These are phyloP conservation scores for Calcarisporium arbuscula DNA, from an alignment of 2,329 filamentous ascomycete species.

Conservation along the genomic window DNA sequence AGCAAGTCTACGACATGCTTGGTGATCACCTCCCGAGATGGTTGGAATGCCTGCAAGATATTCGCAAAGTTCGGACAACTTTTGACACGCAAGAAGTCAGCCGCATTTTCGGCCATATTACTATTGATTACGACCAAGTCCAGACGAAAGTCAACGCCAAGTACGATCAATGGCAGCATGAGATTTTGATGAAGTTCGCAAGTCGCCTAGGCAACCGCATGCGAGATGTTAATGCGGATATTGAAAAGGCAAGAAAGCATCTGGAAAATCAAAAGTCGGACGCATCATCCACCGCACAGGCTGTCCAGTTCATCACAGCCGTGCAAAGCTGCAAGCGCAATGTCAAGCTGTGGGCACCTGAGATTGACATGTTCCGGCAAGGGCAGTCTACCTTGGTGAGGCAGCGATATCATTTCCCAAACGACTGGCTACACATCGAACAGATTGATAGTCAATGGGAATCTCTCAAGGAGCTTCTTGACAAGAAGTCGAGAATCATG, in stretches of 20 bases:
- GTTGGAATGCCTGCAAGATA: constrained; percentile 94
- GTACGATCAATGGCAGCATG: constrained; percentile 99
- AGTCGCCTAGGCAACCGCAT: constrained; percentile 81
- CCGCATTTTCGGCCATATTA: constrained; percentile 86
- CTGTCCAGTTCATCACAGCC: constrained; percentile 96
- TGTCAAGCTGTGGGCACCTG: constrained; percentile 88
- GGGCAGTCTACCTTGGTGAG: constrained; percentile 87
- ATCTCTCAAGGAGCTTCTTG: constrained; percentile 83
- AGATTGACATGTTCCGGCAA: constrained; percentile 92
- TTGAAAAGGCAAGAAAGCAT: constrained; percentile 83
- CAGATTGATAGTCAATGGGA: constrained; percentile 97
- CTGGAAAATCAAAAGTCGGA: constrained; percentile 89
- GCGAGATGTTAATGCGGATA: constrained; percentile 85
- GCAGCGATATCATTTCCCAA: constrained; percentile 88
- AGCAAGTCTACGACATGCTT: constrained; percentile 87
- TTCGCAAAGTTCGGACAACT: constrained; percentile 87
- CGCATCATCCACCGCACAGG: constrained; percentile 90
- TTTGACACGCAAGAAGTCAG: constrained; percentile 97
- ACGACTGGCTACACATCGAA: constrained; percentile 91
- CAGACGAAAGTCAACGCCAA: constrained; percentile 98
- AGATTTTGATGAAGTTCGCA: constrained; percentile 91
- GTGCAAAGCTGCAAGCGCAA: constrained; percentile 95
- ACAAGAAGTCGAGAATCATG: constrained; percentile 89
- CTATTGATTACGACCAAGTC: constrained; percentile 96
- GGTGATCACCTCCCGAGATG: constrained; percentile 88